These are phyloP conservation scores for Hypoxylon perforatum DNA, from an alignment of 495 filamentous ascomycete species.

Conservation along the genomic window DNA sequence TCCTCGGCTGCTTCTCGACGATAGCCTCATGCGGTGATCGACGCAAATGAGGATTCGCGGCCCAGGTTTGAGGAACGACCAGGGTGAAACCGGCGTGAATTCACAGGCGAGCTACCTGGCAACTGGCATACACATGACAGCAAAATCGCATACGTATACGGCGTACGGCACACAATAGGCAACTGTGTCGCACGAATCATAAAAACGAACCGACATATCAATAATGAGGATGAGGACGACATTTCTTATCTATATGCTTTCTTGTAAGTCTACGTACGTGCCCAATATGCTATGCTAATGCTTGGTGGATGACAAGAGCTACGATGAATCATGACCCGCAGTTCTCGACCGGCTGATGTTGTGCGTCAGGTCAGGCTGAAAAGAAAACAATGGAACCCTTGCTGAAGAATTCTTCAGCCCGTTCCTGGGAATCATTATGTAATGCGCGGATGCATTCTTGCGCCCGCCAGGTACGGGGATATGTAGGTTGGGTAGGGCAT, in stretches of 20 bases:
- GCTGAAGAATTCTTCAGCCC: conserved; percentile 1
- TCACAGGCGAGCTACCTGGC: neutral
- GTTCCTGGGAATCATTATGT: conserved; percentile 4
- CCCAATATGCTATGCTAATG: too few species aligned
- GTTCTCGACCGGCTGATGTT: conserved; percentile 5
- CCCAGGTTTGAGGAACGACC: conserved; percentile 15
- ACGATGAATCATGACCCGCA: conserved; percentile 4
- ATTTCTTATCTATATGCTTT: neutral
- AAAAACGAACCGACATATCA: neutral
- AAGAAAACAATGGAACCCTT: neutral
- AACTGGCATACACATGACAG: neutral
- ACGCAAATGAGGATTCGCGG: conserved; percentile 12
- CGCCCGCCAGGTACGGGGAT: too few species aligned
- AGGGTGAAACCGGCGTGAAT: conserved; percentile 24
- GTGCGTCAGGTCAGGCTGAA: conserved; percentile 5
- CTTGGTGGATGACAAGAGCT: neutral
- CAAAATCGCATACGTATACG: neutral
- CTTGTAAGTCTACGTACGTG: conserved; percentile 3
- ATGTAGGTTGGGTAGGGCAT: too few species aligned
- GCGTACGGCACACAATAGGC: conserved; percentile 14
- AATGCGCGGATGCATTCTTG: too few species aligned
- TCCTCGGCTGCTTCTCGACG: neutral
- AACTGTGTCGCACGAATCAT: conserved; percentile 9
- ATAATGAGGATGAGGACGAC: conserved; percentile 4
- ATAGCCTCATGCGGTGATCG: conserved; percentile 29